Conservation (phyloP, 495 filamentous ascomycete species). For the Aspergillus wentii region DNA sequence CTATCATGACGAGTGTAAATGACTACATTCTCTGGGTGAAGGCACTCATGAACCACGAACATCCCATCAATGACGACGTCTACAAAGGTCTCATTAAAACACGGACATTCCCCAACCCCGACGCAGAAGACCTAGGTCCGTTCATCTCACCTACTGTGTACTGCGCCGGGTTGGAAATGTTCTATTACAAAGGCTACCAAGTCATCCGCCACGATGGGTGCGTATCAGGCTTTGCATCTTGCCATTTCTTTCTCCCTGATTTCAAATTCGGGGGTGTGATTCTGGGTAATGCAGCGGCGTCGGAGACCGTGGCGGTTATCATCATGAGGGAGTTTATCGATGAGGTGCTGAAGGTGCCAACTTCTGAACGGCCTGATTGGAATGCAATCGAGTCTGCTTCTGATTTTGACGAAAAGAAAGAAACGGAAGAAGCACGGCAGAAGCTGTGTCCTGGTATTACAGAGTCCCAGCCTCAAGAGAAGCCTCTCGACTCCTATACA, state of each 20-base stretch:
- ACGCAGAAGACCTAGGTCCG: constrained; percentile 2
- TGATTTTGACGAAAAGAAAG: neutral
- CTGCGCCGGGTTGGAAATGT: constrained; percentile 14
- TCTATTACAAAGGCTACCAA: constrained; percentile 13
- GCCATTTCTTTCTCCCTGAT: constrained; percentile 15
- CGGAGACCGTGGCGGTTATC: constrained; percentile 2
- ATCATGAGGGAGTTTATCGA: constrained; percentile 10
- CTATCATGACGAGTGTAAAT: constrained; percentile 36
- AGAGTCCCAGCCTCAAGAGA: constrained; percentile 1
- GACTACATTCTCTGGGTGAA: constrained; percentile 42
- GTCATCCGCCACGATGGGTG: constrained; percentile 14
- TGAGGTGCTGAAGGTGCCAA: constrained; percentile 4
- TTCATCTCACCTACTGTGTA: constrained; percentile 13
- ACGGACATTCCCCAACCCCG: constrained; percentile 7
- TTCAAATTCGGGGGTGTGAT: constrained; percentile 12
- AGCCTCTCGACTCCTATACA: constrained; percentile 5
- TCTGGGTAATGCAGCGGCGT: constrained; percentile 10
- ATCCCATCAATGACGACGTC: constrained; percentile 9
- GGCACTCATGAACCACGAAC: constrained; percentile 16
- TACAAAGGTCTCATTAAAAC: constrained; percentile 11
- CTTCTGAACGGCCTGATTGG: neutral
- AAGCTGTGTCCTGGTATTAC: neutral
- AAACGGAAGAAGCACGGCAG: constrained; percentile 3
- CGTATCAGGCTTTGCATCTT: constrained; percentile 10
- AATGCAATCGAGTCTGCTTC: neutral